Conservation (phyloP, 768 basidiomycete genomes). For the Polyporus arcularius region DNA sequence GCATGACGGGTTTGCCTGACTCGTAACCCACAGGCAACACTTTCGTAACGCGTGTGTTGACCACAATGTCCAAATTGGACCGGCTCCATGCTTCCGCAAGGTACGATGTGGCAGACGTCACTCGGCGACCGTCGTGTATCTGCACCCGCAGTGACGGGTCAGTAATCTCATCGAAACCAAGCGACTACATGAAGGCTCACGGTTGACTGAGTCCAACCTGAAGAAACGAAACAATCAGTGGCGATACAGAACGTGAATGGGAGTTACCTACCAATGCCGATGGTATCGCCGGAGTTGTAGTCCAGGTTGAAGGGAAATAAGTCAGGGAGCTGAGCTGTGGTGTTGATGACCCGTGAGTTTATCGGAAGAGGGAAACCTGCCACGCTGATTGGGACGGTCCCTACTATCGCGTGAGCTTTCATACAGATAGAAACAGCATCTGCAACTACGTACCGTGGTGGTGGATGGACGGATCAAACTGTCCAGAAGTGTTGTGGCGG, state of each 20-base stretch:
- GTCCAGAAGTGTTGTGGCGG: slow-evolving; percentile 18
- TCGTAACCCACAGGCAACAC: neutral
- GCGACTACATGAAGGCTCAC: neutral
- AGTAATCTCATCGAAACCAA: slow-evolving; percentile 11
- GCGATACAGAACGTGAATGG: neutral
- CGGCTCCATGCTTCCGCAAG: neutral
- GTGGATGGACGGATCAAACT: slow-evolving; percentile 23
- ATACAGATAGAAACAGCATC: neutral
- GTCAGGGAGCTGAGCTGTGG: slow-evolving; percentile 3
- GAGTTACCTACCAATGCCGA: slow-evolving; percentile 17
- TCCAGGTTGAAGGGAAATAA: slow-evolving; percentile 21
- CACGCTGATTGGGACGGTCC: neutral
- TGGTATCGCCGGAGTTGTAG: slow-evolving; percentile 16
- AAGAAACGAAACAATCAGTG: neutral
- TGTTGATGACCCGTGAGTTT: slow-evolving; percentile 19
- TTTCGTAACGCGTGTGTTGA: slow-evolving; percentile 8
- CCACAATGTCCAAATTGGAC: slow-evolving; percentile 9
- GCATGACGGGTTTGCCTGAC: slow-evolving; percentile 4
- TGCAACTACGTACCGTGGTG: slow-evolving; percentile 11
- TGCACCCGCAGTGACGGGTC: neutral
- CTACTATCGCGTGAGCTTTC: neutral
- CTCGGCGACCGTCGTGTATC: neutral
- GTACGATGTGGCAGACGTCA: neutral
- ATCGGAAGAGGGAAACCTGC: slow-evolving; percentile 15
- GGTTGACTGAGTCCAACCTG: slow-evolving; percentile 16